Conservation (phyloP, 306 rosid species). For the Biancaea sappan region DNA sequence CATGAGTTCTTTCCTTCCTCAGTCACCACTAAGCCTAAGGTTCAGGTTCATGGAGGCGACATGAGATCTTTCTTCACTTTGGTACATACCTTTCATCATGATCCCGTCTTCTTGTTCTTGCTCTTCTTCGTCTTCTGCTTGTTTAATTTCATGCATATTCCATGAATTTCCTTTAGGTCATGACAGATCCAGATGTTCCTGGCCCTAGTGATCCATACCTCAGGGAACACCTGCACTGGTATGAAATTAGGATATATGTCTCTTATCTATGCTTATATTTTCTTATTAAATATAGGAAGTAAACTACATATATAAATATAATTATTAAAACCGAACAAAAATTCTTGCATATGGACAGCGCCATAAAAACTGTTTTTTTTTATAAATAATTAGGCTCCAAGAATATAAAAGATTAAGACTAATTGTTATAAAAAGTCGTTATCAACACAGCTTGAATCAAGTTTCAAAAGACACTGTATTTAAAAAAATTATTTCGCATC, state of each 20-base stretch:
- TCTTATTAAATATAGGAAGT: neutral
- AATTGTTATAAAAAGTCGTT: too few relatives aligned
- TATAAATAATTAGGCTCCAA: neutral
- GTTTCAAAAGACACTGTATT: too few relatives aligned
- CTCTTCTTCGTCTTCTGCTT: neutral
- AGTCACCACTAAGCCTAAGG: conserved; percentile 66
- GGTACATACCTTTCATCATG: conserved; percentile 40
- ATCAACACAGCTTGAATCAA: too few relatives aligned
- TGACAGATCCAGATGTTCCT: conserved; percentile 96
- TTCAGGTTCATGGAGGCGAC: conserved; percentile 85
- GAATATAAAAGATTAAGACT: too few relatives aligned
- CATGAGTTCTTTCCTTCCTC: conserved; percentile 76
- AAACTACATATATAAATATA: neutral
- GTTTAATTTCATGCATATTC: neutral
- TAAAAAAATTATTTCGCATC: too few relatives aligned
- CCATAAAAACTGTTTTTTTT: neutral
- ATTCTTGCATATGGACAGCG: neutral
- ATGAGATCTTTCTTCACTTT: conserved; percentile 87
- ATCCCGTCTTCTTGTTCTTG: neutral
- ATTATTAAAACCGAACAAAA: neutral
- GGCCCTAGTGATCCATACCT: conserved; percentile 97
- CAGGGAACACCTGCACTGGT: conserved; percentile 93
- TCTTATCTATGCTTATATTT: neutral
- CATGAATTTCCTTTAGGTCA: conserved; percentile 47
- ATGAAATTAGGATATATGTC: neutral